Base-by-base conservation (phyloP, 1,284 basidiomycete species). In the Marasmius oreades region DNA sequence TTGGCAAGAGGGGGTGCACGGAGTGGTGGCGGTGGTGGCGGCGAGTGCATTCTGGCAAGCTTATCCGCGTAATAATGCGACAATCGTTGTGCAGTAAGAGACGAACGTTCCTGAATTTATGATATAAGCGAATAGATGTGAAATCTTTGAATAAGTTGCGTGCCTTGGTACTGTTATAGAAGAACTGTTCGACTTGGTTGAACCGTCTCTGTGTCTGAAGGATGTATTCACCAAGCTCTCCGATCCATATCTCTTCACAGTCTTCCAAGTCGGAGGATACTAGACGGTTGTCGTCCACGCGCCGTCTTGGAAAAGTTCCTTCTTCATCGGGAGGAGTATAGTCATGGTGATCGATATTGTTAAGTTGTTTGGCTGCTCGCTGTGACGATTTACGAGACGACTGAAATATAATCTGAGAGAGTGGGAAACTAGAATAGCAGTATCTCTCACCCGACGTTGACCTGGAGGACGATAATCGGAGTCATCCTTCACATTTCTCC, bases 211-310 rank as follows among this genome's bases (percentile, higher is more conserved):
- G 83, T 1, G 86, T 88, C 65, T 90, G 85, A 33, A 84, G 66
- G 53, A 82, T 75, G 64, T 92, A 92, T 56, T 81, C 79, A 52
- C 78, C 77, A 14, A 91, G 74, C 62, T 88, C 88, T 31, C 73
- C 76, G 52, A 76, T 71, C 89, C 89, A 92, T 8, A 92, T 66
- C 58, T 91, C 90, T 62, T 81, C 79, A 61, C 84, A 89, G 59
- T 90, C 90, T 34, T 88, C 88, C 54, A 92, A 70, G 74, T 92
- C 90, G 22, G 90, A 89, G 20, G 88, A 88, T 5, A 72, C 71
- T 16, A 81, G 71, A 44, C 73, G 76, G 51, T 79, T 77, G 50
- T 84, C 79, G 55, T 86, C 79, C 5, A 57, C 60, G 7, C 52
- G 22, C 28, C 47, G 58, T 24, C 42, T 52, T 34, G 56, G 39